phyloP scores from a whole-genome alignment of 345 rosid genomes.

The Carallia pectinifolia region DNA sequence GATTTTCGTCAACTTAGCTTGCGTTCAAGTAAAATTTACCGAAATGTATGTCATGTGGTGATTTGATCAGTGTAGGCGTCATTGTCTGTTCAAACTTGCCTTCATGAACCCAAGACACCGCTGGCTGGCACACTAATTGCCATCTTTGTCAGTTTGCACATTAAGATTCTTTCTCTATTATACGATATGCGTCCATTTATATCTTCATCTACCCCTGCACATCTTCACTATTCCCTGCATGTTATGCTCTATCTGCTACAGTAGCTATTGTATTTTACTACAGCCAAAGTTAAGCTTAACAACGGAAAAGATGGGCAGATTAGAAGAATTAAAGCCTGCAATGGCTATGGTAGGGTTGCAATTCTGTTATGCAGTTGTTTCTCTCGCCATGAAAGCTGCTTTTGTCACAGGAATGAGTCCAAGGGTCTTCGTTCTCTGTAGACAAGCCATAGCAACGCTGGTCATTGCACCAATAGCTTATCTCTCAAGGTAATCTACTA shows the following conservation, averaged over 20 bases:
- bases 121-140: not conserved
- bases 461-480: slow-evolving; percentile 37
- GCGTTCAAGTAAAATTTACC: too few species aligned
- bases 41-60: too few species aligned
- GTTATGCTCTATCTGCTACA: too few species aligned
- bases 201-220: too few species aligned
- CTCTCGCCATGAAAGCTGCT: slow-evolving; percentile 39
- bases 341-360: slow-evolving; percentile 41
- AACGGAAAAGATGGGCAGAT: slow-evolving; percentile 16
- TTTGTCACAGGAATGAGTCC: slow-evolving; percentile 44
- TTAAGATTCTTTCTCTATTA: not conserved
- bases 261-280: too few species aligned
- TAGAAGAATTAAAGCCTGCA: slow-evolving; percentile 30
- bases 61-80: too few species aligned
- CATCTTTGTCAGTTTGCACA: not conserved
- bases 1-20: too few species aligned
- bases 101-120: not conserved
- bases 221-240: too few species aligned
- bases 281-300: not conserved
- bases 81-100: too few species aligned
- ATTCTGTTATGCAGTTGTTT: slow-evolving; percentile 26
- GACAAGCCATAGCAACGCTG: slow-evolving; percentile 42
- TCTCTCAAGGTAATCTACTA: slow-evolving; percentile 17
- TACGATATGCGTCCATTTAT: too few species aligned
- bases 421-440: slow-evolving; percentile 38